Base-by-base conservation (phyloP, 2,329 filamentous ascomycete genomes). In the Ceratocystis colombiana region DNA sequence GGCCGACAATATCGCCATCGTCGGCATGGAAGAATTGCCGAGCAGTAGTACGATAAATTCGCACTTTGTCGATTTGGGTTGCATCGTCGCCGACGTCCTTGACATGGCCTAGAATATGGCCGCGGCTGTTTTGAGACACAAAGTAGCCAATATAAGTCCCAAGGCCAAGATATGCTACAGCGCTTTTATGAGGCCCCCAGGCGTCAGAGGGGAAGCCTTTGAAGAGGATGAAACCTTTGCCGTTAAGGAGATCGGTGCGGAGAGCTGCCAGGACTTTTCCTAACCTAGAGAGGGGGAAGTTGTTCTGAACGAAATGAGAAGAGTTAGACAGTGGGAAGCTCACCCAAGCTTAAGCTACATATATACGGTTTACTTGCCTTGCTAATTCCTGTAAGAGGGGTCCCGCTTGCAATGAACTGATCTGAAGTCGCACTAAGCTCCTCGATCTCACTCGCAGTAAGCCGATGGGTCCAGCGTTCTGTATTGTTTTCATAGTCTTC, bases 151-250 rank as follows among this genome's bases (percentile, higher is more conserved):
- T 81, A 74, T 96, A 87, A 4, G 88, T 89, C 50, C 89, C 87
- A 1, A 96, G 80, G 3, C 91, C 91, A 87, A 96, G 92, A 77
- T 95, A 96, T n/a, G 88, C 90, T 10, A 90, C 85, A 6, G 90
- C 90, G 10, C 85, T 89, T 77, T 96, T 96, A 73, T 85, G 82
- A 64, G 84, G 83, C 0, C 87, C 85, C 91, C 91, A 96, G 75
- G 82, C 74, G 55, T 82, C 72, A 0, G 91, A 88, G 0, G 90
- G 90, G 74, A 96, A 87, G 64, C 88, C 85, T 74, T 94, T 95
- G 79, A 95, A 94, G 15, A 96, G 82, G 69, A 94, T 88, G 77
- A 96, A 96, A 17, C 91, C 91, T 72, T 94, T 94, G 70, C 89
- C 90, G 73, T 95, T 84, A 66, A 95, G 76, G 22, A 80, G 75